Percentiles rank a stretch among this genome's conserved stretches.
These are phyloP conservation scores for Candida chauliodis DNA, from an alignment of 805 yeast species.

Conservation along the genomic window DNA sequence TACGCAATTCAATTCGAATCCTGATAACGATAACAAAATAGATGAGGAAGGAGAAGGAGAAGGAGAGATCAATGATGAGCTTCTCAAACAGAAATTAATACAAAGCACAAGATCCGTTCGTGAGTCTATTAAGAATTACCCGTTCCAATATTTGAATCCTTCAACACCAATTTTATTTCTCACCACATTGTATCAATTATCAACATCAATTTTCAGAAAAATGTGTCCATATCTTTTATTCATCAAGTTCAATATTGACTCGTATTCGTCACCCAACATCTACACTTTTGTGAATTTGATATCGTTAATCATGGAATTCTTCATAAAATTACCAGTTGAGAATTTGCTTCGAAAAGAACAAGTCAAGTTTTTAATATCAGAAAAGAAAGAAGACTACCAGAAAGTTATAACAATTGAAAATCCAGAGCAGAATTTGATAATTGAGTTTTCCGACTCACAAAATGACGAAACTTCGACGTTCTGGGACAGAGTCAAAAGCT, in stretches of 20 bases:
- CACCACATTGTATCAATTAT: conserved; percentile 60
- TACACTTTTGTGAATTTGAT: conserved; percentile 57
- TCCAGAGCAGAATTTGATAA: conserved; percentile 49
- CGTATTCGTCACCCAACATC: conserved; percentile 56
- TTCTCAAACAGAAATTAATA: not conserved
- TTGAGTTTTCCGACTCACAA: conserved; percentile 43
- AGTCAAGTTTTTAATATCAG: conserved; percentile 54
- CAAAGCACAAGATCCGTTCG: conserved; percentile 60
- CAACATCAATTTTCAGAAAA: conserved; percentile 57
- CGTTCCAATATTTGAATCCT: conserved; percentile 56
- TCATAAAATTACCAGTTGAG: conserved; percentile 81
- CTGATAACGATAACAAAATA: not conserved
- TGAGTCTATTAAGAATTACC: conserved; percentile 58
- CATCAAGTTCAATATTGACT: conserved; percentile 61
- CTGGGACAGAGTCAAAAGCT: conserved; percentile 27
- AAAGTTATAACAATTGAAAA: conserved; percentile 41
- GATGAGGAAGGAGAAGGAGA: conserved; percentile 1
- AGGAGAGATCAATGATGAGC: not conserved
- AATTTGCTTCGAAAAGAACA: conserved; percentile 84
- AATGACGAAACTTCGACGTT: conserved; percentile 25
- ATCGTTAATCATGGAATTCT: conserved; percentile 64
- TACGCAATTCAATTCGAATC: conserved; percentile 49
- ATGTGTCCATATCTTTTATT: conserved; percentile 65
- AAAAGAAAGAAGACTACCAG: conserved; percentile 35
- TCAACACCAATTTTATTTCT: conserved; percentile 33